Evolutionary conservation across 1,139 yeast species (phyloP), one percentile per base, ranked within the genome.

Genomic region (Diutina neorugosa): DNA sequence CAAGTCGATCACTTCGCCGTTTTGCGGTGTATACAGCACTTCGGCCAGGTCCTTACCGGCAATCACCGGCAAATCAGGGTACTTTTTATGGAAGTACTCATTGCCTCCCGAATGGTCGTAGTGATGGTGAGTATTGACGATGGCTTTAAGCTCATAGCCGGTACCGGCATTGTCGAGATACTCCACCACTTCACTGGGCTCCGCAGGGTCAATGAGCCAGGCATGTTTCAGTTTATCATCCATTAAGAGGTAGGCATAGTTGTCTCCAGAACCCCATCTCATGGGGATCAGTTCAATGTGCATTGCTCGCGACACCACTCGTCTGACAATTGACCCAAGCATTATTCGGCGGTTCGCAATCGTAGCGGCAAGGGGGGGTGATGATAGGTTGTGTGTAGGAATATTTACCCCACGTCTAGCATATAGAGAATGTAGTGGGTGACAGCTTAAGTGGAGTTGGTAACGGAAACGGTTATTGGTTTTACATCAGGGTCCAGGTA

Each of bases 221-320:
- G 96, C 82, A 57, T 82, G 76, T 51, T 74, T 77, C 37, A 87
- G 77, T 40, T 77, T 75, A 23, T 81, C 80, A 63, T 89, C 96
- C 12, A 83, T 76, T 42, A 93, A 65, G 16, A 91, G 67, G 64
- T 93, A 93, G 59, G 94, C 78, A 69, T 91, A 93, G 70, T 93
- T 93, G 67, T 90, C 94, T 55, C 97, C 96, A 31, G 80, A 68
- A 55, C 93, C 90, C 98, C 98, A 91, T 69, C 97, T 81, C 96
- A 90, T 91, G 56, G 93, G 91, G 61, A 93, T 81, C 43, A 86
- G 69, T 62, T 81, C 77, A 56, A 91, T 77, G 62, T 88, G 94
- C 98, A 91, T 91, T 52, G 66, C 77, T 61, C 87, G 51, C 50
- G 37, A 23, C 9, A 25, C 31, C 23, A 44, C 25, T 12, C 16